Evolutionary conservation across 345 rosid genomes (phyloP), one percentile per base, ranked within the genome.

Genomic region (Eucalyptus sp.): DNA sequence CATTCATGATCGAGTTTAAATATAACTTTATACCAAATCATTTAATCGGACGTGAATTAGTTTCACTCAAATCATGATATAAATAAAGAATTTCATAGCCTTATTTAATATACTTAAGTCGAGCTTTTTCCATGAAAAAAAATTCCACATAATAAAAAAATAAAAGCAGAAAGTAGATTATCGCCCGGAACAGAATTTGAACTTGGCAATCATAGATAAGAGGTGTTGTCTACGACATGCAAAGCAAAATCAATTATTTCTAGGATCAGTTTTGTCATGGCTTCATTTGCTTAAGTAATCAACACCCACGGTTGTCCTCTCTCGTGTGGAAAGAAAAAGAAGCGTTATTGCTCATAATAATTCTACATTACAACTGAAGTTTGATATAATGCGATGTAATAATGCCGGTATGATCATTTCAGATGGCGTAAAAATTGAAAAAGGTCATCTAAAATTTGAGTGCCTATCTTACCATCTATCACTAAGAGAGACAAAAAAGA

Each of bases 11-110:
- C 1, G 4, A 71, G 13, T 71, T 37, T 43, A 71, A 37, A 5
- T 71, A 71, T 33, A 71, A 71, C 25, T 17, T 1, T 33, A 71
- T 17, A 5, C 0, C 0, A 4, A 13, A 18, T 12, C 46, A 37
- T 18, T 71, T 14, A 37, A 37, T 71, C 0, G 6, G 14, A 7
- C 0, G 0, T 71, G 46, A 37, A 43, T 18, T 2, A 0, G 46
- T 71, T 14, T 37, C 81, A 17, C 46, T 37, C 2, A 9, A 71
- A 18, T 18, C 14, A 71, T 10, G 46, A 71, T 37, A 18, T 37
- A 8, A 37, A 71, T 10, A 37, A 71, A 20, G 10, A n/a, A n/a
- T 15, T 64, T 64, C 37, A 64, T n/a, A 31, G 25, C 13, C 46
- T 10, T 37, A 20, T 18, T 37, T 37, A 71, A 71, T 20, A 71